Evolutionary conservation across 2,329 filamentous ascomycete genomes (phyloP).

Genomic region (Passalora sequoiae): DNA sequence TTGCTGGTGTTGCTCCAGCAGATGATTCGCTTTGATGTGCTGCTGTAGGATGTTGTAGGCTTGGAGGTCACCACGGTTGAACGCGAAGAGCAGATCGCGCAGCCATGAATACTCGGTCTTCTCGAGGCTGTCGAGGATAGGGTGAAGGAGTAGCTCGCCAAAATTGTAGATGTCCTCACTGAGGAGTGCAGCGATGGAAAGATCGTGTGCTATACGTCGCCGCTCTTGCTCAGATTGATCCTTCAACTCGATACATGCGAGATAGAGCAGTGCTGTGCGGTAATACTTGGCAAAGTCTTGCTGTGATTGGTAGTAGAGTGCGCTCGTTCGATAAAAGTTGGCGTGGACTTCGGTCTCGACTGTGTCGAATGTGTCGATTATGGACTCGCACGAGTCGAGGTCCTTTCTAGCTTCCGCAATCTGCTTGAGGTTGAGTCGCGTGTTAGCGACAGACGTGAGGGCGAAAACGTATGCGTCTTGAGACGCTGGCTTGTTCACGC

Average conservation of each 20-base stretch:
- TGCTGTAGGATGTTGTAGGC: slow-evolving; percentile 72
- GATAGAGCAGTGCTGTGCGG: slow-evolving; percentile 93
- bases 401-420: slow-evolving; percentile 79
- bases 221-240: slow-evolving; percentile 70
- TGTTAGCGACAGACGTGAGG: slow-evolving; percentile 79
- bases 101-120: slow-evolving; percentile 78
- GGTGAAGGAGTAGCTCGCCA: slow-evolving; percentile 94
- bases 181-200: slow-evolving; percentile 85
- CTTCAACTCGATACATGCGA: slow-evolving; percentile 85
- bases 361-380: slow-evolving; percentile 86
- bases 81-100: slow-evolving; percentile 91
- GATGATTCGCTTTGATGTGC: slow-evolving; percentile 69
- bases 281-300: slow-evolving; percentile 95
- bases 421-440: slow-evolving; percentile 75
- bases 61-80: slow-evolving; percentile 88
- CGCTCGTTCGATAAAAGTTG: slow-evolving; percentile 91
- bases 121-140: slow-evolving; percentile 80
- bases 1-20: slow-evolving; percentile 71
- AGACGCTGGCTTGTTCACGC: slow-evolving; percentile 85
- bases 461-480: slow-evolving; percentile 96
- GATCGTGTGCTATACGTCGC: slow-evolving; percentile 79
- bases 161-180: slow-evolving; percentile 99
- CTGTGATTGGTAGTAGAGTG: slow-evolving; percentile 86
- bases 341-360: slow-evolving; percentile 95
- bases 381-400: slow-evolving; percentile 78